These are phyloP conservation scores for Rubia balearica DNA, from an alignment of 305 asterid species.

Conservation along the genomic window DNA sequence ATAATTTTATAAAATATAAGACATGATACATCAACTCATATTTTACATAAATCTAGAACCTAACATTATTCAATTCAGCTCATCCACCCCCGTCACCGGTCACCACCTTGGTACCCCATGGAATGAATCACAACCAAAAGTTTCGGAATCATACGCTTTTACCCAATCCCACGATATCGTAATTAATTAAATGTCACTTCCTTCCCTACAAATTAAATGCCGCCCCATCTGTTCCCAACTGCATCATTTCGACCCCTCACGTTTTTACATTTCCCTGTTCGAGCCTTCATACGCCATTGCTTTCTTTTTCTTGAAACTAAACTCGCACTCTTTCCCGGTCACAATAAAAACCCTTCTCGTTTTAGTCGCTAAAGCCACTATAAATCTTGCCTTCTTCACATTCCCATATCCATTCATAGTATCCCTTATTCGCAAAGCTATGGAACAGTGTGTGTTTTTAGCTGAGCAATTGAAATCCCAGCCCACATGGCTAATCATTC, in stretches of 20 bases:
- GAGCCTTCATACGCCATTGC: not conserved
- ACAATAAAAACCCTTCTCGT: not conserved
- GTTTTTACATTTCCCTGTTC: not conserved
- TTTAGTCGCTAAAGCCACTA: not conserved
- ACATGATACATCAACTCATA: too few species aligned
- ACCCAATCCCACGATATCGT: not conserved
- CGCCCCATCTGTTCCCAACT: not conserved
- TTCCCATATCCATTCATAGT: constrained; percentile 7
- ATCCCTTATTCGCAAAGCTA: too few species aligned
- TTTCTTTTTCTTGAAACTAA: not conserved
- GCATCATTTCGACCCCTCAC: not conserved
- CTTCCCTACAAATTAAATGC: constrained; percentile 5
- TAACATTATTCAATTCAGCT: not conserved
- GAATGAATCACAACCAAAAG: not conserved
- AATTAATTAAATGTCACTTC: not conserved
- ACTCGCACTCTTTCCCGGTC: not conserved
- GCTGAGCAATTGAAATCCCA: constrained; percentile 51
- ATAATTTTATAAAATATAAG: too few species aligned
- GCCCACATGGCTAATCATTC: constrained; percentile 59
- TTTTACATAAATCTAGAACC: not conserved
- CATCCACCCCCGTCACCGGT: constrained; percentile 9
- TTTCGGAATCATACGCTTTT: not conserved
- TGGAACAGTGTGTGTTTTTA: constrained; percentile 49
- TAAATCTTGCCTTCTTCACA: not conserved
- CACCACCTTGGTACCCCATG: too few species aligned